Conservation (phyloP, 2,329 filamentous ascomycete species). For the Aspergillus transmontanensis region DNA sequence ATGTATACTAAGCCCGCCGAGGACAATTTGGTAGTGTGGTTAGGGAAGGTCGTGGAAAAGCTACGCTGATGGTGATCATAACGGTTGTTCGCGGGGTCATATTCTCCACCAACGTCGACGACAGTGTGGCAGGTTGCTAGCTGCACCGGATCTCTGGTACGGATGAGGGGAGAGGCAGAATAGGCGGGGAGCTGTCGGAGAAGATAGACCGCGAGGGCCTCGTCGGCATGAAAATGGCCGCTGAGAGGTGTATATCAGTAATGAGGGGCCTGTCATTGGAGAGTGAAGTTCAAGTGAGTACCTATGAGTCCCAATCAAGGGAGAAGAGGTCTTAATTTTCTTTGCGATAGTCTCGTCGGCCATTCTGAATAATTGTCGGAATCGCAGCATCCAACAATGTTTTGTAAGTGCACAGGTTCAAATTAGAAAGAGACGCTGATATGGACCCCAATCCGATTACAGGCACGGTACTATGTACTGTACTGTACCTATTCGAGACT, state of each 20-base stretch:
- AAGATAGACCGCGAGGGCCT: slow-evolving; percentile 95
- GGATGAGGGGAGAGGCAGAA: slow-evolving; percentile 70
- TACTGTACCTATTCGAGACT: background rate
- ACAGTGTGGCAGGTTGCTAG: slow-evolving; percentile 88
- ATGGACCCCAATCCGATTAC: too few relatives aligned
- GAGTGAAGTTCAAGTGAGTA: slow-evolving; percentile 27
- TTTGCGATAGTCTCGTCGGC: slow-evolving; percentile 71
- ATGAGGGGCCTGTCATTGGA: slow-evolving; percentile 15
- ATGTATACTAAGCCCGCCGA: slow-evolving; percentile 93
- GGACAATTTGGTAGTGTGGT: slow-evolving; percentile 82
- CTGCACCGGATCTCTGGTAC: slow-evolving; percentile 79
- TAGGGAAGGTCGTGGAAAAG: slow-evolving; percentile 83
- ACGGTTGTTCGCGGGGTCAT: slow-evolving; percentile 73
- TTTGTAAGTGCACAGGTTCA: background rate
- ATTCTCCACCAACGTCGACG: slow-evolving; percentile 96
- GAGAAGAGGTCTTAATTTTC: slow-evolving; percentile 74
- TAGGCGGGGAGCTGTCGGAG: slow-evolving; percentile 87
- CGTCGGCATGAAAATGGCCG: slow-evolving; percentile 98
- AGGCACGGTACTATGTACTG: too few relatives aligned
- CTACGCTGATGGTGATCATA: slow-evolving; percentile 98
- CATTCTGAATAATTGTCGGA: slow-evolving; percentile 59
- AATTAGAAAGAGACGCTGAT: background rate
- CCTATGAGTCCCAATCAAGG: slow-evolving; percentile 90
- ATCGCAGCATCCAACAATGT: slow-evolving; percentile 30
- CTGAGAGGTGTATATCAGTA: slow-evolving; percentile 34